Base-by-base conservation (phyloP, 805 yeast genomes). In the Yamadazyma scolyti region DNA sequence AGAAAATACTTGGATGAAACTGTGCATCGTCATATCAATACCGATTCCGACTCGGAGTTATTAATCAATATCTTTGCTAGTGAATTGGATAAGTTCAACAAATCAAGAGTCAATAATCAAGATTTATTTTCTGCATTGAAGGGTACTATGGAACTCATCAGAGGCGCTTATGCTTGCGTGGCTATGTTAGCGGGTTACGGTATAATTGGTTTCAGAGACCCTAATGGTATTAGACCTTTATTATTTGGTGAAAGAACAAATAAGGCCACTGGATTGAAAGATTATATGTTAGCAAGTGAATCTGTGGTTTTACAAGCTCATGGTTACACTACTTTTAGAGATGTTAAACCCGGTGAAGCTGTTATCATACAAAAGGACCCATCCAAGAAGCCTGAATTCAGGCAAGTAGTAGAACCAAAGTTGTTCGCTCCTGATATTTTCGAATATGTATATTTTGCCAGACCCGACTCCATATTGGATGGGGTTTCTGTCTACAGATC, bases 101-200 rank as follows among this genome's bases (percentile, higher is more conserved):
- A 93, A 66, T 82, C 82, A 34, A 82, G 98, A 65, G 95, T 93
- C 43, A 86, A 87, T 65, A 86, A 82, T 53, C 81, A 74, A 37
- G 98, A 93, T 70, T 73, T 93, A 30, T 87, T 90, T 61, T 71
- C 73, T 29, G 97, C 97, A 5, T 65, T 93, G 33, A 72, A 74
- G 36, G 96, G 95, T 35, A 86, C 93, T 16, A 86, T 75, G 70
- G 68, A 77, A 26, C 65, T 73, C 47, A 81, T 90, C 44, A 79
- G 95, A 55, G 98, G 98, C 42, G 97, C 96, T n/a, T 93, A 87
- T 56, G 97, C 97, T 1, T 88, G 96, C 65, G 78, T 82, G 28
- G 94, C 94, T 33, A 78, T 93, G 83, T 69, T 93, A 37, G 97
- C 98, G 2, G 98, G 98, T 27, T 93, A 82, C 61, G 97, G 96